Conservation (phyloP, 2,329 filamentous ascomycete species). For the Aspergillus sp. region DNA sequence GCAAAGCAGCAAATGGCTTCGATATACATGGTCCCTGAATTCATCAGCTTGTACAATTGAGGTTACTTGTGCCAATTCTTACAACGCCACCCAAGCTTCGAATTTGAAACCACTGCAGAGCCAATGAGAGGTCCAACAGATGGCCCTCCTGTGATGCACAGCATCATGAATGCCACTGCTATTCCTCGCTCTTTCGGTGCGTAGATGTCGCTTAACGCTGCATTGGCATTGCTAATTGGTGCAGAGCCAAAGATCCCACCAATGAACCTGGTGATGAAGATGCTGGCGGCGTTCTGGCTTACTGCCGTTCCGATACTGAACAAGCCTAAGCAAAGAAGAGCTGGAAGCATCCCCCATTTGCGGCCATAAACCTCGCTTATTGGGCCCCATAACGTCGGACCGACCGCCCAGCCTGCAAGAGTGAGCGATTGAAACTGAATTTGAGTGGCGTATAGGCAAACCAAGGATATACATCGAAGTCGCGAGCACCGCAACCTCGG, state of each 20-base stretch:
- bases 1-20: constrained; percentile 42
- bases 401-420: constrained; percentile 31
- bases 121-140: constrained; percentile 47
- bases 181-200: constrained; percentile 39
- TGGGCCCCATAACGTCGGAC: constrained; percentile 45
- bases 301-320: constrained; percentile 51
- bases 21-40: constrained; percentile 41
- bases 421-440: neutral
- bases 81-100: constrained; percentile 20
- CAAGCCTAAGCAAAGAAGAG: constrained; percentile 44
- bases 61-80: neutral
- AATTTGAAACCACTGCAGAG: constrained; percentile 35
- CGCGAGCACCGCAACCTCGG: constrained; percentile 35
- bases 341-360: constrained; percentile 46
- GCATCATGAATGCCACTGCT: constrained; percentile 41
- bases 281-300: constrained; percentile 36
- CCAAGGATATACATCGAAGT: constrained; percentile 43
- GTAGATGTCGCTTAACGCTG: constrained; percentile 49
- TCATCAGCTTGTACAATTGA: neutral
- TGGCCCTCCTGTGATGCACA: constrained; percentile 45
- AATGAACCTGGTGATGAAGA: constrained; percentile 49
- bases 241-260: constrained; percentile 48
- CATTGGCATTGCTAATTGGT: constrained; percentile 47
- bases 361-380: constrained; percentile 50
- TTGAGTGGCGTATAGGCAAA: constrained; percentile 46